Evolutionary conservation across 495 filamentous ascomycete genomes (phyloP).

Genomic region (Astrocystis sublimbata): DNA sequence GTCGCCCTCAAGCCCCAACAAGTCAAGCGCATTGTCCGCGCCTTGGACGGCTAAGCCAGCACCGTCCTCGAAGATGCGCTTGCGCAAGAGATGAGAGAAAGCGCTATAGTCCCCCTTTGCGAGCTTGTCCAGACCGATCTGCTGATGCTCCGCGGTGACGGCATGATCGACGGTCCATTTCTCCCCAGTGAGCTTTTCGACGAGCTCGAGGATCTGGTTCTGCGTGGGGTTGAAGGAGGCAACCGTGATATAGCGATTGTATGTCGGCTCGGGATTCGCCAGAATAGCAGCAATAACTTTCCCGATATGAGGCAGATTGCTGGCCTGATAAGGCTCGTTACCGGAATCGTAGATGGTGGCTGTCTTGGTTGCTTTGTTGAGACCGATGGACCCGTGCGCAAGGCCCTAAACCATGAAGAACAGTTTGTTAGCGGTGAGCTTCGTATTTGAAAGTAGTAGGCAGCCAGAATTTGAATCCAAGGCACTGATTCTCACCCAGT

Average conservation of each 20-base stretch:
- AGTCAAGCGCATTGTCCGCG: conserved; percentile 22
- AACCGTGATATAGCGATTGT: conserved; percentile 53
- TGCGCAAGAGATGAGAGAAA: conserved; percentile 44
- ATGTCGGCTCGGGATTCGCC: conserved; percentile 52
- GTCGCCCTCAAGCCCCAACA: conserved; percentile 31
- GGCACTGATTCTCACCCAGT: conserved; percentile 40
- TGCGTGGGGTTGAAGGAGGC: conserved; percentile 54
- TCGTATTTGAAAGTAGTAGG: not conserved
- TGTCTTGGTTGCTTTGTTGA: conserved; percentile 47
- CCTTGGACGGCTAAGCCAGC: conserved; percentile 40
- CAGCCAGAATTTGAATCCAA: not conserved
- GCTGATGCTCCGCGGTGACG: conserved; percentile 45
- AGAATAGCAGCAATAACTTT: conserved; percentile 51
- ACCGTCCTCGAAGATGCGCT: conserved; percentile 45
- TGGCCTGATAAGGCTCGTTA: conserved; percentile 48
- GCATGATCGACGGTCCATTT: conserved; percentile 41
- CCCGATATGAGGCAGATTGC: conserved; percentile 50
- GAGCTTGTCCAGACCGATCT: conserved; percentile 47
- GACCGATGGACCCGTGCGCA: conserved; percentile 32
- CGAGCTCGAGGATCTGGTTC: conserved; percentile 52
- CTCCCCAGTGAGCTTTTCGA: conserved; percentile 50
- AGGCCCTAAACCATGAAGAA: conserved; percentile 36
- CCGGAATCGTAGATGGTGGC: conserved; percentile 56
- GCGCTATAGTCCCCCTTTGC: conserved; percentile 41
- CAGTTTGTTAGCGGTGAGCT: not conserved